Evolutionary conservation across 2,329 filamentous ascomycete species (phyloP).

Genomic region (Dryadomyces quercivorus): DNA sequence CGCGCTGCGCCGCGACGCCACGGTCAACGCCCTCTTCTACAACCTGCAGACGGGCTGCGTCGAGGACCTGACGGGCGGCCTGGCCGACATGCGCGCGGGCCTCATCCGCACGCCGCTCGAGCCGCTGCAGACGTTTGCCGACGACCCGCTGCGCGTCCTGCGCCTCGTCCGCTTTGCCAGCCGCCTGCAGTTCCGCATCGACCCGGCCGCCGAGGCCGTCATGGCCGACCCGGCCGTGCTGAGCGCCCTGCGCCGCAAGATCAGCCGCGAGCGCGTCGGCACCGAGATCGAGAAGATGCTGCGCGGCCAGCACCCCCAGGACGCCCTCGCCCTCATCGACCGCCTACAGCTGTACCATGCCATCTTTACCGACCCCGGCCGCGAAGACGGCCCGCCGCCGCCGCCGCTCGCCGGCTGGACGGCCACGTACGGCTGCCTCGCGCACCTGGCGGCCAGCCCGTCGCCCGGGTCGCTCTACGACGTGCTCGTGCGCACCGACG

Average conservation of each 20-base stretch:
- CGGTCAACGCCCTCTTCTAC: slow-evolving; percentile 92
- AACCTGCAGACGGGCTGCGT: slow-evolving; percentile 69
- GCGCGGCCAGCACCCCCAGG: slow-evolving; percentile 50
- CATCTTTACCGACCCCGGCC: slow-evolving; percentile 60
- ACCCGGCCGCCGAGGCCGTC: slow-evolving; percentile 50
- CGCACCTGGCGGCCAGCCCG: slow-evolving; percentile 31
- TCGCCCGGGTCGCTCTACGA: slow-evolving; percentile 35
- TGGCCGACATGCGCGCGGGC: slow-evolving; percentile 58
- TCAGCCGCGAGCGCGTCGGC: slow-evolving; percentile 81
- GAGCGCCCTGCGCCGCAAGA: slow-evolving; percentile 69
- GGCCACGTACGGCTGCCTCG: slow-evolving; percentile 51
- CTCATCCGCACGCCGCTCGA: slow-evolving; percentile 78
- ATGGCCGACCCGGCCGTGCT: slow-evolving; percentile 77
- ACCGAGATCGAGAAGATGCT: slow-evolving; percentile 88
- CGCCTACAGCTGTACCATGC: slow-evolving; percentile 55
- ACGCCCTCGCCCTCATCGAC: slow-evolving; percentile 54
- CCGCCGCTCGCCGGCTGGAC: slow-evolving; percentile 51
- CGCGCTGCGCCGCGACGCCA: slow-evolving; percentile 78
- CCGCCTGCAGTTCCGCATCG: slow-evolving; percentile 68
- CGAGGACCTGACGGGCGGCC: slow-evolving; percentile 76
- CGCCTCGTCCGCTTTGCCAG: slow-evolving; percentile 85
- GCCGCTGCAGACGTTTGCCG: slow-evolving; percentile 84
- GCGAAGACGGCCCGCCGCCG: slow-evolving; percentile 21
- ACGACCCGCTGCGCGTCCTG: slow-evolving; percentile 80
- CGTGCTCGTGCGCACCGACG: slow-evolving; percentile 46